Evolutionary conservation across 2,329 filamentous ascomycete genomes (phyloP).

Genomic region (Colletotrichum lupini): DNA sequence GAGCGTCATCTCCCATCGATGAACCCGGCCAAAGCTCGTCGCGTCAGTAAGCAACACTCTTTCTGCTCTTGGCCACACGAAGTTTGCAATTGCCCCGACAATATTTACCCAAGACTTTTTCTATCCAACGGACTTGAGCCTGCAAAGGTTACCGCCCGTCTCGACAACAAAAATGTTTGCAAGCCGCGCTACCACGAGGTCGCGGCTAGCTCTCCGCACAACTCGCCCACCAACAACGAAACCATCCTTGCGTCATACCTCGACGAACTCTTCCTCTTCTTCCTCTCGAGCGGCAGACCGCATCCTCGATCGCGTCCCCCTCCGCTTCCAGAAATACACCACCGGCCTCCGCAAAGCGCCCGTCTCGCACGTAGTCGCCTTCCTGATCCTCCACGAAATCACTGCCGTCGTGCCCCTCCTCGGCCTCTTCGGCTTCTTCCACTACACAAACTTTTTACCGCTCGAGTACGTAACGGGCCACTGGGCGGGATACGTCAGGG

Average conservation of each 20-base stretch:
- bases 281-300: conserved; percentile 51
- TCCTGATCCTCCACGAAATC: conserved; percentile 90
- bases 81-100: too few species aligned
- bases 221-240: background rate
- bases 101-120: too few species aligned
- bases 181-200: background rate
- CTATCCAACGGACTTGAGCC: too few species aligned
- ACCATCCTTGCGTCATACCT: background rate
- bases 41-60: background rate
- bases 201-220: conserved; percentile 2
- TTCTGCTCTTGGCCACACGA: too few species aligned
- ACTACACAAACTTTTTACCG: conserved; percentile 82
- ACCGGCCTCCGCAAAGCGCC: conserved; percentile 79
- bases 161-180: conserved; percentile 2
- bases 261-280: conserved; percentile 2
- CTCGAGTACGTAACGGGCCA: conserved; percentile 60
- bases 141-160: too few species aligned
- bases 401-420: conserved; percentile 87
- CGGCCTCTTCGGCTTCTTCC: conserved; percentile 79
- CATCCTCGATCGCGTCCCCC: conserved; percentile 68
- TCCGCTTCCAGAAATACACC: conserved; percentile 76
- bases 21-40: background rate
- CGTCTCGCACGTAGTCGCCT: conserved; percentile 84
- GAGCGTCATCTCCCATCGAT: background rate
- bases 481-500: conserved; percentile 62